A percentile compares a stretch with the other conserved stretches of the same genome.
These are phyloP conservation scores for Aspergillus awamori DNA, from an alignment of 2,329 filamentous ascomycete genomes.

Conservation along the genomic window DNA sequence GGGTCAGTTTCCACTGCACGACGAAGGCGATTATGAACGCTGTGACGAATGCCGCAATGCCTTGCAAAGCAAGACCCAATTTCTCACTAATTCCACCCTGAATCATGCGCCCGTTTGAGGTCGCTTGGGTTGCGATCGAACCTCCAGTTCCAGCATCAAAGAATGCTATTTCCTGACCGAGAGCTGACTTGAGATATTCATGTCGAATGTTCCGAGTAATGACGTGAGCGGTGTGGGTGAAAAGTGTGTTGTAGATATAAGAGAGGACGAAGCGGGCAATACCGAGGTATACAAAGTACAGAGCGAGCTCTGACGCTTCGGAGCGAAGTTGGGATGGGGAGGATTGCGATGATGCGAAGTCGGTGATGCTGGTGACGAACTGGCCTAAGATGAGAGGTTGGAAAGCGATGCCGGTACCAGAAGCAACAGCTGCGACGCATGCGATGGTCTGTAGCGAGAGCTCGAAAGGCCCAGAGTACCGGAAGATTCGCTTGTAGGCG, in stretches of 20 bases:
- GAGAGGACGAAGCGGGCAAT: conserved; percentile 37
- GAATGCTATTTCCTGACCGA: conserved; percentile 36
- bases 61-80: conserved; percentile 25
- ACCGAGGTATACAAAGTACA: conserved; percentile 42
- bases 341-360: not conserved
- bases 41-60: conserved; percentile 23
- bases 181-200: conserved; percentile 23
- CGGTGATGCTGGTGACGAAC: conserved; percentile 8
- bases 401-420: conserved; percentile 11
- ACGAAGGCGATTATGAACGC: conserved; percentile 30
- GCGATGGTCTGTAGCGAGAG: conserved; percentile 5
- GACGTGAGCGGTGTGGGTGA: conserved; percentile 5
- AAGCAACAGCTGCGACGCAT: conserved; percentile 6
- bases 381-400: conserved; percentile 16
- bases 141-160: conserved; percentile 33
- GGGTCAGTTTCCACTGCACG: conserved; percentile 28
- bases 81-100: conserved; percentile 28
- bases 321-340: not conserved
- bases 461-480: conserved; percentile 3
- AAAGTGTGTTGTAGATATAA: conserved; percentile 34
- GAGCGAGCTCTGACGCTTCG: conserved; percentile 1
- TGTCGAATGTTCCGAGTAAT: conserved; percentile 18
- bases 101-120: conserved; percentile 32
- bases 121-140: conserved; percentile 34
- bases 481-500: conserved; percentile 11